These are phyloP conservation scores for Xylariaceae sp. DNA, from an alignment of 2,329 filamentous ascomycete species.

Conservation along the genomic window DNA sequence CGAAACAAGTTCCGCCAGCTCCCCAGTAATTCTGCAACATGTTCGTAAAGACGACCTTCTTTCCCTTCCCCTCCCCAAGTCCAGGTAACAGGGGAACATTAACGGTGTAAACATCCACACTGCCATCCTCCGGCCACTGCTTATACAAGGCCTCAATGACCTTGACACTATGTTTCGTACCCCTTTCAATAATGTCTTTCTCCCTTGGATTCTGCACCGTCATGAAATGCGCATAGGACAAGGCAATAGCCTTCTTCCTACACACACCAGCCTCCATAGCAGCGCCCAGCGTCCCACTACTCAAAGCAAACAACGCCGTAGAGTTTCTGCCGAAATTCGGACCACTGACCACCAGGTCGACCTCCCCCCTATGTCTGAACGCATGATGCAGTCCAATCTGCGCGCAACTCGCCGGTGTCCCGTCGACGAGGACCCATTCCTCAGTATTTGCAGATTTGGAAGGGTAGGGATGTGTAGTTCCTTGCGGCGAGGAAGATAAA, in stretches of 20 bases:
- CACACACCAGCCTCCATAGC: slow-evolving; percentile 76
- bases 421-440: slow-evolving; percentile 80
- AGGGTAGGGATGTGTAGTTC: slow-evolving; percentile 55
- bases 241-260: slow-evolving; percentile 68
- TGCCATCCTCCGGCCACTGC: slow-evolving; percentile 66
- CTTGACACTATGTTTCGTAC: slow-evolving; percentile 69
- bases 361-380: slow-evolving; percentile 66
- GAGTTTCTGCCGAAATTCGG: slow-evolving; percentile 84
- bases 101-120: slow-evolving; percentile 82
- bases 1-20: slow-evolving; percentile 79
- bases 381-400: slow-evolving; percentile 82
- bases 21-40: slow-evolving; percentile 94
- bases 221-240: slow-evolving; percentile 88
- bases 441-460: slow-evolving; percentile 53
- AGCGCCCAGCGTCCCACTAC: slow-evolving; percentile 73
- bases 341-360: slow-evolving; percentile 76
- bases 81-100: slow-evolving; percentile 84
- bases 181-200: slow-evolving; percentile 73
- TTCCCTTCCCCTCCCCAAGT: slow-evolving; percentile 63
- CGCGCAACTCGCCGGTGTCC: slow-evolving; percentile 76
- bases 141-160: slow-evolving; percentile 76
- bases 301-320: slow-evolving; percentile 75
- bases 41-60: slow-evolving; percentile 66
- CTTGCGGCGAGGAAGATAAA: slow-evolving; percentile 49
- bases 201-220: slow-evolving; percentile 76